Base-by-base conservation (phyloP, 345 rosid genomes). In the thale cress (Arabidopsis thaliana) region DNA sequence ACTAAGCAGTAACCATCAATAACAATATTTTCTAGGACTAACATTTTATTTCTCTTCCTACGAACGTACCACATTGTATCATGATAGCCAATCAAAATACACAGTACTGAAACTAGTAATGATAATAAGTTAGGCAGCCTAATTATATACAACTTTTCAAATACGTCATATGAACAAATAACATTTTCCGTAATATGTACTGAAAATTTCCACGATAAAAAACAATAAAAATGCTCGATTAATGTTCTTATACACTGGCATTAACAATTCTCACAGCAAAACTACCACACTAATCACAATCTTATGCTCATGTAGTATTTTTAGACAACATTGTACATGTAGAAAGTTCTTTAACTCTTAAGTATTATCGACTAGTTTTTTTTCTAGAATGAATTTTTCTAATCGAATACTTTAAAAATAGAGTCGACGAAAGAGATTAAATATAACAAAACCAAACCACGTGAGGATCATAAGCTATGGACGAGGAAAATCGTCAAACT, bases 401-500 rank as follows among this genome's bases (percentile, higher is more conserved):
- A 20, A 42, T 73, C 71, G 37, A 46, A 36, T 65, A 10, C 24
- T 51, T 51, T 22, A 51, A 67, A 58, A 58, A 70, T 57, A 33
- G 74, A 70, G 24, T 44, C 0, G 25, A 67, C 8, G 8, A 67
- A 51, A 28, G 32, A 7, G 36, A 63, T 20, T 53, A 56, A 30
- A 22, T 34, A 59, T 13, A 34, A 22, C 8, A 12, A 34, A 59
- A 20, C 13, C 4, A 38, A 72, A 22, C n/a, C 63, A 59, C 74
- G 69, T 73, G 77, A 55, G 65, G 57, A 42, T 44, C 9, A 25
- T 69, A 41, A 61, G 66, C 23, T 53, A 8, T 55, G 75, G 71
- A 77, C 46, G 76, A 70, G 67, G 76, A 77, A 77, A 77, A 70
- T 70, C 67, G 76, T 63, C 71, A 77, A 77, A 71, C 61, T 56